A percentile compares a stretch with the other conserved stretches of the same genome.
Conservation (phyloP, 768 basidiomycete genomes). For the Boletus subcaerulescens region DNA sequence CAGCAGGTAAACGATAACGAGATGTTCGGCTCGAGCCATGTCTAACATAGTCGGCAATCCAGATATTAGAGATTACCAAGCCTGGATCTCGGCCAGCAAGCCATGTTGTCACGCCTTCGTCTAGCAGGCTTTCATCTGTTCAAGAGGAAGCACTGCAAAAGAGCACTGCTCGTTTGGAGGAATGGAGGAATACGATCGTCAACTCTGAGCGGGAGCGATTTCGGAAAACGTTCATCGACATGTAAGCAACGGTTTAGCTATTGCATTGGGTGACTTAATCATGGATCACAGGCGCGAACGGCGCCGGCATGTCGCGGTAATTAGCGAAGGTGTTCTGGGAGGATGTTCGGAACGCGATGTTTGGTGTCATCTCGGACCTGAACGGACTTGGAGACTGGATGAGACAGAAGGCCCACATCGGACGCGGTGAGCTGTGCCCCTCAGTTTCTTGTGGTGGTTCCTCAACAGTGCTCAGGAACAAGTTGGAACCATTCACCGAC, state of each 20-base stretch:
- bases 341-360: slow-evolving; percentile 77
- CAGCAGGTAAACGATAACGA: slow-evolving; percentile 54
- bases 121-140: slow-evolving; percentile 18
- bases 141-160: slow-evolving; percentile 50
- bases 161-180: slow-evolving; percentile 57
- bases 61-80: slow-evolving; percentile 63
- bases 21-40: neutral
- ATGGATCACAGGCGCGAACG: slow-evolving; percentile 60
- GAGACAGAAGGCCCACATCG: slow-evolving; percentile 91
- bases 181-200: slow-evolving; percentile 72
- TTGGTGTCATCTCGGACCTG: slow-evolving; percentile 60
- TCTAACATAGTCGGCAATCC: neutral
- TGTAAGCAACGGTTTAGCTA: slow-evolving; percentile 39
- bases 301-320: slow-evolving; percentile 60
- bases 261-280: slow-evolving; percentile 1
- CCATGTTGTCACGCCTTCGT: neutral
- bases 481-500: slow-evolving; percentile 64
- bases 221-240: slow-evolving; percentile 68
- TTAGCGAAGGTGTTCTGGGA: slow-evolving; percentile 59
- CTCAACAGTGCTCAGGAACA: slow-evolving; percentile 51
- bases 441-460: neutral
- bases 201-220: slow-evolving; percentile 68
- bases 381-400: slow-evolving; percentile 72
- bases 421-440: slow-evolving; percentile 53
- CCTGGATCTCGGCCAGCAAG: slow-evolving; percentile 9